Evolutionary conservation across 1,139 yeast species (phyloP), one percentile per base, ranked within the genome.

Genomic region (Debaryomyces udenii): DNA sequence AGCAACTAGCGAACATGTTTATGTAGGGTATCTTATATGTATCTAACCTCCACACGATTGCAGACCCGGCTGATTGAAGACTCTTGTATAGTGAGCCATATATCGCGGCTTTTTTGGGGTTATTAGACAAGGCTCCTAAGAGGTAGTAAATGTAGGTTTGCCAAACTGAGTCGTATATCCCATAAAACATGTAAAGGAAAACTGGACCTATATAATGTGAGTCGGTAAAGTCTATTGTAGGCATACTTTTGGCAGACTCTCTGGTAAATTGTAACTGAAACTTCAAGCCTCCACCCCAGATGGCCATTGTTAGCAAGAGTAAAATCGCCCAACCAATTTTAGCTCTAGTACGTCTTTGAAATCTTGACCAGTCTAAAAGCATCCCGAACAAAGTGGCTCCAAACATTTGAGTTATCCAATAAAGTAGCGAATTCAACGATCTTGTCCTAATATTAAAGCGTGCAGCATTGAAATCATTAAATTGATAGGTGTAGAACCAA

Each of bases 401-500:
- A 34, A 76, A 41, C 76, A 80, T 78, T 61, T 81, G 85, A 45
- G 78, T 63, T 40, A 75, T 57, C 85, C 85, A 81, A 62, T 80
- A 81, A 42, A 80, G 71, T 41, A 79, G 65, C 16, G 80, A 75
- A 63, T 80, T 80, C 53, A 80, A 68, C 3, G 86, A 76, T 55
- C 86, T 71, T 23, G 85, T 77, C 57, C 84, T 70, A 43, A 79
- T 61, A 54, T 74, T 78, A 62, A 81, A 81, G 44, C 76, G 66
- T 15, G 77, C 77, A 29, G 75, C 78, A 55, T 80, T 80, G 57
- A 74, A 69, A 46, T 76, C 78, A 55, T 79, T 78, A 51, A 78
- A 80, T 59, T 81, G 85, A 59, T 80, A 80, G 33, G 85, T 77
- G 66, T 78, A 78, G 63, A 79, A 81, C 81, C 82, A 80, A 66